These are phyloP conservation scores for Musa schizocarpa DNA, from an alignment of 176 grass and related monocot species.

Conservation along the genomic window DNA sequence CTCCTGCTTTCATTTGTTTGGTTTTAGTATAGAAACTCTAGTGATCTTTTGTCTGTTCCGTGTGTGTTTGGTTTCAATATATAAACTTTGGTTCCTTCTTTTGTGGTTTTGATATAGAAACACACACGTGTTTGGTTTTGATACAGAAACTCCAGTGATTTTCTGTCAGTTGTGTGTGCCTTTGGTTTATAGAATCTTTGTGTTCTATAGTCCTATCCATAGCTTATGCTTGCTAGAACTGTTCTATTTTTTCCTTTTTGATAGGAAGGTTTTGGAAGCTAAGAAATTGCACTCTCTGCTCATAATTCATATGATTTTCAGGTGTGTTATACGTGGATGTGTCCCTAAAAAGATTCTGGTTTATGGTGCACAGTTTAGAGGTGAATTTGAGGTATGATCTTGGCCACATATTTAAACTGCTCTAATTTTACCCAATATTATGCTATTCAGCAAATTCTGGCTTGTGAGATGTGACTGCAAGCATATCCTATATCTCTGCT, in stretches of 20 bases:
- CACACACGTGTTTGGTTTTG: too few species aligned
- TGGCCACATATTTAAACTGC: neutral
- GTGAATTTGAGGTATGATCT: constrained; percentile 69
- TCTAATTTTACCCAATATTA: neutral
- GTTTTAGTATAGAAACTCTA: neutral
- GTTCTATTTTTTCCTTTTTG: neutral
- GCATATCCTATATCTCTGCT: neutral
- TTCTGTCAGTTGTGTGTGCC: too few species aligned
- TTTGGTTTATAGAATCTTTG: too few species aligned
- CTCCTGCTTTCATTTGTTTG: neutral
- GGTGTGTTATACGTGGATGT: constrained; percentile 92
- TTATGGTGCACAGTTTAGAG: constrained; percentile 66
- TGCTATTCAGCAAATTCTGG: neutral
- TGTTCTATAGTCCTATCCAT: too few species aligned
- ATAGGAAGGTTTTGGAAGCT: neutral
- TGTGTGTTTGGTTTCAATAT: neutral
- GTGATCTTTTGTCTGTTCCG: too few species aligned
- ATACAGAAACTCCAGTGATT: too few species aligned
- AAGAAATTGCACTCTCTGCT: too few species aligned
- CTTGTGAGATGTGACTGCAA: neutral
- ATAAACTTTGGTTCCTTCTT: too few species aligned
- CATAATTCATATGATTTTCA: constrained; percentile 15
- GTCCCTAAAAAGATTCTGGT: constrained; percentile 97
- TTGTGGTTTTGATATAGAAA: too few species aligned
- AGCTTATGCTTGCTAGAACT: neutral